phyloP scores from a whole-genome alignment of 108 stramenopile species.

The Skeletonema menzelii region DNA sequence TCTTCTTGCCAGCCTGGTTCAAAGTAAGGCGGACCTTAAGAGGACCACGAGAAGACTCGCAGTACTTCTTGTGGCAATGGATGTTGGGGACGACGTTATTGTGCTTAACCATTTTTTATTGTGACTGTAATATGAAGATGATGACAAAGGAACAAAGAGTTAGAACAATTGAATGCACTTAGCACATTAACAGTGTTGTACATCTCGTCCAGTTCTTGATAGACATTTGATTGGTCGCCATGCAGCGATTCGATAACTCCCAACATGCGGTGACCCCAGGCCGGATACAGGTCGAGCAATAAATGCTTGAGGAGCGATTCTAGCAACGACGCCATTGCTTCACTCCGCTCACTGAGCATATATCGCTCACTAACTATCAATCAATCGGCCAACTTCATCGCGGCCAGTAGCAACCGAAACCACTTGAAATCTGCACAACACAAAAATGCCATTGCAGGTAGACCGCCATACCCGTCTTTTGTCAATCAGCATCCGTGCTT shows the following conservation, averaged over 20 bases:
- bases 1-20: slow-evolving; percentile 97
- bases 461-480: neutral
- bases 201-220: too few species aligned
- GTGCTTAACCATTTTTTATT: slow-evolving; percentile 95
- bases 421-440: neutral
- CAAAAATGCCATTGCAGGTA: neutral
- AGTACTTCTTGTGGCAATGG: slow-evolving; percentile 98
- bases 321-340: neutral
- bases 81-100: slow-evolving; percentile 98
- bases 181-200: too few species aligned
- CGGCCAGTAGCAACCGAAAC: neutral
- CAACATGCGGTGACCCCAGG: neutral
- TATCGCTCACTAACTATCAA: neutral
- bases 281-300: neutral
- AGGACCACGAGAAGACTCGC: slow-evolving; percentile 85
- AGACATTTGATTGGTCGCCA: neutral
- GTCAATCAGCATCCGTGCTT: neutral
- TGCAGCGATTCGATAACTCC: neutral
- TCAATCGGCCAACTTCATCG: neutral
- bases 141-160: neutral
- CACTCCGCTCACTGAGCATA: neutral
- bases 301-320: neutral
- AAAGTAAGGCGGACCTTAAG: slow-evolving; percentile 90
- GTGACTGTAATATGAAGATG: neutral
- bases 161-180: neutral